These are phyloP conservation scores for Lathyrus oleraceus DNA, from an alignment of 306 rosid genomes.

Conservation along the genomic window DNA sequence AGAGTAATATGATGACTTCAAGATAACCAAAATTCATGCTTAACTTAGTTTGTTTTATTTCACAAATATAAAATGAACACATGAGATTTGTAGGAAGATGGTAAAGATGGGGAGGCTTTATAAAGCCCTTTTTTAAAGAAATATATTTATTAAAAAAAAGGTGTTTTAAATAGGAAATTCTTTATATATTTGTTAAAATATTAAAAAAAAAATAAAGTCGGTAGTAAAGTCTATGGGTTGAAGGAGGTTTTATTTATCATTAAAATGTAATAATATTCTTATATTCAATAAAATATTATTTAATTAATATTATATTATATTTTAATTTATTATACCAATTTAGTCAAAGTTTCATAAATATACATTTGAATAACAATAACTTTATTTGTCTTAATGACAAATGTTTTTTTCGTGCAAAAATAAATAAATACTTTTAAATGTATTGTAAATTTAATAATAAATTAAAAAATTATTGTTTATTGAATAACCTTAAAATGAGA, in stretches of 20 bases:
- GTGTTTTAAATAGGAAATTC: background rate
- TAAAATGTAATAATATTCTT: background rate
- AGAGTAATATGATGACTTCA: background rate
- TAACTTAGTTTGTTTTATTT: background rate
- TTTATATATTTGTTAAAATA: background rate
- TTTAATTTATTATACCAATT: background rate
- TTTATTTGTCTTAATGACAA: background rate
- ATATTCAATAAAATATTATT: background rate
- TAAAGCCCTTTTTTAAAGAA: background rate
- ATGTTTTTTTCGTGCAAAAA: background rate
- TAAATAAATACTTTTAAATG: background rate
- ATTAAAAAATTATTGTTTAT: background rate
- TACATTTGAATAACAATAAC: background rate
- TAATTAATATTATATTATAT: background rate
- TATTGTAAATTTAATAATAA: background rate
- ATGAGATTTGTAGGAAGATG: background rate
- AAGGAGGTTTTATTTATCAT: no score
- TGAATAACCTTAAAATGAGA: background rate
- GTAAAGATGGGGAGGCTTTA: background rate
- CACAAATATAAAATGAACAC: background rate
- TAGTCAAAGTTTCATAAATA: background rate
- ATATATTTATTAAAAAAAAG: background rate
- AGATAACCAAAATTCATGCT: background rate
- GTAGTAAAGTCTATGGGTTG: background rate
- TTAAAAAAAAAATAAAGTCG: background rate